Percentiles rank a stretch among this genome's conserved stretches.
These are phyloP conservation scores for Alternaria arbusti DNA, from an alignment of 2,329 filamentous ascomycete genomes.

Conservation along the genomic window DNA sequence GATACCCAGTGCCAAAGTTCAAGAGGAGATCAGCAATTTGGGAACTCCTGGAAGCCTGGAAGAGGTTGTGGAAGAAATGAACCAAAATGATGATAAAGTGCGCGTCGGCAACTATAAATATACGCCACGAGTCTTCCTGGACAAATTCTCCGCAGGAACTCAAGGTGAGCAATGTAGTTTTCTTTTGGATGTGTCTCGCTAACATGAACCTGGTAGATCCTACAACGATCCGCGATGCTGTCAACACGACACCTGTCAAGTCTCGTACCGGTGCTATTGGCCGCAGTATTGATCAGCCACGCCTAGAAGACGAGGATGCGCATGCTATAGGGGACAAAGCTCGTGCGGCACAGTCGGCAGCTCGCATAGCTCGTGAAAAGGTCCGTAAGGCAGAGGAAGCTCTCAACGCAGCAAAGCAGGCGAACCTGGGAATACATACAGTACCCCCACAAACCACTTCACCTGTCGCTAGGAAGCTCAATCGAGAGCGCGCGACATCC, in stretches of 20 bases:
- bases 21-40: conserved; percentile 5
- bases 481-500: background rate
- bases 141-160: conserved; percentile 9
- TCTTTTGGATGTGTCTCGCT: background rate
- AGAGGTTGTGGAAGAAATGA: conserved; percentile 18
- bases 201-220: background rate
- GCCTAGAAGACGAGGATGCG: background rate
- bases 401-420: background rate
- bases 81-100: background rate
- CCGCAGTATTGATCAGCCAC: background rate
- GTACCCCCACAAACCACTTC: background rate
- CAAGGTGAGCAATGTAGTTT: conserved; percentile 1
- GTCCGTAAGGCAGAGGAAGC: background rate
- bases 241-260: conserved; percentile 20
- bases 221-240: conserved; percentile 9
- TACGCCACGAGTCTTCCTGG: conserved; percentile 27
- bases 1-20: background rate
- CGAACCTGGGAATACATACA: background rate
- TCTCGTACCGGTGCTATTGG: background rate
- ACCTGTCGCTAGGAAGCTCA: background rate
- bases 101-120: conserved; percentile 16
- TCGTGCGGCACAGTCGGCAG: background rate
- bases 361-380: background rate
- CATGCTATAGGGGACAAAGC: background rate
- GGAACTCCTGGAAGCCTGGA: conserved; percentile 3